Percentiles rank a stretch among this genome's conserved stretches.
Conservation (phyloP, 2,329 filamentous ascomycete species). For the Daldinia eschscholtzii region DNA sequence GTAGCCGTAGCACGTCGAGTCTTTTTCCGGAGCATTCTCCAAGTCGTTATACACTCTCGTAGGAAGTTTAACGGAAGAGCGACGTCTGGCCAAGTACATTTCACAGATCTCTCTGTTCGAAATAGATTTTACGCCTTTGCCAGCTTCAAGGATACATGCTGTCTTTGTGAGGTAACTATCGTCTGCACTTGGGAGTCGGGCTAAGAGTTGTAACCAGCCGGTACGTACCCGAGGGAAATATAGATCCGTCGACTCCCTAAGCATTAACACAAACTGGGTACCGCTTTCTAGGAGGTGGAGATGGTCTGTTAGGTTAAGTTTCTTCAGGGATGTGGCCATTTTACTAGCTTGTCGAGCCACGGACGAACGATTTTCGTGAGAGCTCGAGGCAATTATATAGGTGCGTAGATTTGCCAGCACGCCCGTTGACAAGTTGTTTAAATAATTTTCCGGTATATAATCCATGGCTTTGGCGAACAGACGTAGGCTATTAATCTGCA, state of each 20-base stretch:
- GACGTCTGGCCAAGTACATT: conserved; percentile 45
- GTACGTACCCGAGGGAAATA: conserved; percentile 40
- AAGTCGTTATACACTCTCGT: conserved; percentile 19
- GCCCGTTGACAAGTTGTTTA: conserved; percentile 34
- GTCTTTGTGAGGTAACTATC: conserved; percentile 38
- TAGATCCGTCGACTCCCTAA: conserved; percentile 18
- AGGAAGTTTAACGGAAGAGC: conserved; percentile 29
- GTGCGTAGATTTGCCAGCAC: conserved; percentile 45
- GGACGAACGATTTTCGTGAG: not conserved
- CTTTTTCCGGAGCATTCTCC: not conserved
- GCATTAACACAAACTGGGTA: conserved; percentile 37
- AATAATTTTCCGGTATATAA: conserved; percentile 38
- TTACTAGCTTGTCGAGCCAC: conserved; percentile 45
- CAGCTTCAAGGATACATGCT: conserved; percentile 46
- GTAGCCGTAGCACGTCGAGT: conserved; percentile 25
- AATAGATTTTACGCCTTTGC: conserved; percentile 32
- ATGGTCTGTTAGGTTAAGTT: conserved; percentile 37
- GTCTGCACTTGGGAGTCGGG: conserved; percentile 45
- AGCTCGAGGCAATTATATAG: conserved; percentile 38
- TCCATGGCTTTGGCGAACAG: conserved; percentile 45
- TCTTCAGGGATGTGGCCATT: conserved; percentile 42
- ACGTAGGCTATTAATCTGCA: conserved; percentile 47
- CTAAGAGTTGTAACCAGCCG: conserved; percentile 49
- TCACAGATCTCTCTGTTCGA: conserved; percentile 43
- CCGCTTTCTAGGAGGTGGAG: conserved; percentile 42